These are phyloP conservation scores for Murraya koenigii DNA, from an alignment of 345 rosid genomes.

Conservation along the genomic window DNA sequence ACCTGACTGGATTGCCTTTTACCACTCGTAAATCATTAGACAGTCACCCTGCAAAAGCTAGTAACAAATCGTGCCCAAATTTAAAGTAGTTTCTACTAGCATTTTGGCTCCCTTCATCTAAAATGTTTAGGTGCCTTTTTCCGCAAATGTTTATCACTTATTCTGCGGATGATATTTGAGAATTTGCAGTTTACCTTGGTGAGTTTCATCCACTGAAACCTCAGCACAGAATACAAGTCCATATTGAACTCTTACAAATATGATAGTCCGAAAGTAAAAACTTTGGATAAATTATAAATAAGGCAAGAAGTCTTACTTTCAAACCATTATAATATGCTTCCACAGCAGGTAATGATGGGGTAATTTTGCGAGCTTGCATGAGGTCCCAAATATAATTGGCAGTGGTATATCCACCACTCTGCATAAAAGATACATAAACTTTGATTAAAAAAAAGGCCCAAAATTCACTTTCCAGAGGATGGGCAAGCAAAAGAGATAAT, in stretches of 20 bases:
- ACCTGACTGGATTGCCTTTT: not conserved
- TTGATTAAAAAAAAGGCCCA: not conserved
- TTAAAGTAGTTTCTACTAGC: not conserved
- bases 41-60: not conserved
- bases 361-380: conserved; percentile 64
- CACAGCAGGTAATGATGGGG: conserved; percentile 47
- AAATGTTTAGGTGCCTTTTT: not conserved
- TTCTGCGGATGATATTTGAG: not conserved
- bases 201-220: not conserved
- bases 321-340: conserved; percentile 88
- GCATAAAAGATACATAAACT: conserved; percentile 17
- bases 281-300: not conserved
- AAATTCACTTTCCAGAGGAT: not conserved
- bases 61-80: not conserved
- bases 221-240: not conserved
- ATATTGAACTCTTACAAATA: not conserved
- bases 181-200: not conserved
- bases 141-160: not conserved
- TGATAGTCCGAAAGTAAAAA: not conserved
- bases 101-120: not conserved
- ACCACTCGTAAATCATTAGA: too few relatives aligned
- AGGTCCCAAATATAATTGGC: conserved; percentile 94
- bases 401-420: conserved; percentile 83
- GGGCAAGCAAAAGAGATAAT: not conserved
- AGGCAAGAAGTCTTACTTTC: conserved; percentile 45